A percentile compares a stretch with the other conserved stretches of the same genome.
phyloP scores from a whole-genome alignment of 495 filamentous ascomycete species.

The Tuber microsphaerosporum region DNA sequence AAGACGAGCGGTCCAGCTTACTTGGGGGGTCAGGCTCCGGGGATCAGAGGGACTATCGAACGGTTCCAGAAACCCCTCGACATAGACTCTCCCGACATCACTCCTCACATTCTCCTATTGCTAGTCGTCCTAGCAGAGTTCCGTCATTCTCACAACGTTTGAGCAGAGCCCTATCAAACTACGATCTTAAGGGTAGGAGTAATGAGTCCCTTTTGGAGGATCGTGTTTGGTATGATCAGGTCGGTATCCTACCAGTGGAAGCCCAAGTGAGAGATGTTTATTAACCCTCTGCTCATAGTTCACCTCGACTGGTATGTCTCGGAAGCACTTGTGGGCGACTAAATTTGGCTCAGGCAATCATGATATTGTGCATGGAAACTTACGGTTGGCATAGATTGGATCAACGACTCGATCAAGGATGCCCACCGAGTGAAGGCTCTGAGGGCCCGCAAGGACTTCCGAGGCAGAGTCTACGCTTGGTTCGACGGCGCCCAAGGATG shows the following conservation, averaged over 20 bases:
- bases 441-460: conserved; percentile 71
- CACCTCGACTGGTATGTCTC: conserved; percentile 60
- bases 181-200: conserved; percentile 31
- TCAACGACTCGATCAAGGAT: conserved; percentile 94
- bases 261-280: neutral
- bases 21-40: conserved; percentile 23
- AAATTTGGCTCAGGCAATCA: neutral
- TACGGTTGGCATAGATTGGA: conserved; percentile 60
- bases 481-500: conserved; percentile 91
- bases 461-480: conserved; percentile 65
- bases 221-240: conserved; percentile 93
- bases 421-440: conserved; percentile 78
- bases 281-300: conserved; percentile 47
- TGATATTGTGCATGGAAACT: conserved; percentile 7
- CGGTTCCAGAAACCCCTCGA: conserved; percentile 34
- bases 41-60: conserved; percentile 32
- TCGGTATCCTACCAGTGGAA: conserved; percentile 6
- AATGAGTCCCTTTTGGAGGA: conserved; percentile 56
- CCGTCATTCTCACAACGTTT: conserved; percentile 39
- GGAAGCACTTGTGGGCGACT: neutral
- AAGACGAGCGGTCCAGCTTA: conserved; percentile 36
- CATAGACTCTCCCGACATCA: conserved; percentile 37
- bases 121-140: conserved; percentile 27
- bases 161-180: conserved; percentile 35
- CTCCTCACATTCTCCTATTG: conserved; percentile 18